Conservation (phyloP, 495 filamentous ascomycete species). For the Penicillium mononematosum region DNA sequence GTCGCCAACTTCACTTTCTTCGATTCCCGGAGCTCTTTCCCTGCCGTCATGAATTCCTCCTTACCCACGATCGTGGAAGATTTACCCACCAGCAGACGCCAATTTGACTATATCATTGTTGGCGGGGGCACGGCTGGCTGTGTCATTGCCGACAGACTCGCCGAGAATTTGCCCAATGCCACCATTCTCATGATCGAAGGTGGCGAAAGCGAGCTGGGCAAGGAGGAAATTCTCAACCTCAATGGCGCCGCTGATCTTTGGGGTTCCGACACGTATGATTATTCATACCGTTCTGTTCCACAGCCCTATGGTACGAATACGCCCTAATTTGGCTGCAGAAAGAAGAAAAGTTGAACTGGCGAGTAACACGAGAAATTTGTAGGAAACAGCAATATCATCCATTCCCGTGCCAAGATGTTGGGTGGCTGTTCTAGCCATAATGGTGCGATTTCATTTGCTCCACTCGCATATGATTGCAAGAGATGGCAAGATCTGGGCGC, state of each 20-base stretch:
- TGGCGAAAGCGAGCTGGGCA: conserved; percentile 25
- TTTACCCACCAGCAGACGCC: too few species aligned
- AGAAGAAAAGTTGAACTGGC: too few species aligned
- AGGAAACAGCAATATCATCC: conserved; percentile 80
- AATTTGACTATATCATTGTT: conserved; percentile 74
- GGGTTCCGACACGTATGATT: conserved; percentile 27
- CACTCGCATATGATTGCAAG: conserved; percentile 75
- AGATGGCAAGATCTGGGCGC: conserved; percentile 70
- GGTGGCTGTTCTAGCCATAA: conserved; percentile 87
- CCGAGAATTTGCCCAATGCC: conserved; percentile 64
- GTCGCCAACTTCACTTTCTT: too few species aligned
- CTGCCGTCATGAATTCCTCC: too few species aligned
- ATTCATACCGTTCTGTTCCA: too few species aligned
- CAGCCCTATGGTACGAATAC: too few species aligned
- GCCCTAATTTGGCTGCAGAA: too few species aligned
- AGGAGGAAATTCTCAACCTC: too few species aligned
- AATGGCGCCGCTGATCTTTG: too few species aligned
- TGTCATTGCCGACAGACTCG: conserved; percentile 72
- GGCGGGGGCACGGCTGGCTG: conserved; percentile 87
- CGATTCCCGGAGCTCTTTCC: too few species aligned
- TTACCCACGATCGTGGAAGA: too few species aligned
- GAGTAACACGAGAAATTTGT: neutral
- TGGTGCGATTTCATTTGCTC: conserved; percentile 79
- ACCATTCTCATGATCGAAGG: conserved; percentile 66
- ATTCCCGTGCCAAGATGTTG: conserved; percentile 79